Base-by-base conservation (phyloP, 1,139 yeast genomes). In the Arxiozyma slooffiae region DNA sequence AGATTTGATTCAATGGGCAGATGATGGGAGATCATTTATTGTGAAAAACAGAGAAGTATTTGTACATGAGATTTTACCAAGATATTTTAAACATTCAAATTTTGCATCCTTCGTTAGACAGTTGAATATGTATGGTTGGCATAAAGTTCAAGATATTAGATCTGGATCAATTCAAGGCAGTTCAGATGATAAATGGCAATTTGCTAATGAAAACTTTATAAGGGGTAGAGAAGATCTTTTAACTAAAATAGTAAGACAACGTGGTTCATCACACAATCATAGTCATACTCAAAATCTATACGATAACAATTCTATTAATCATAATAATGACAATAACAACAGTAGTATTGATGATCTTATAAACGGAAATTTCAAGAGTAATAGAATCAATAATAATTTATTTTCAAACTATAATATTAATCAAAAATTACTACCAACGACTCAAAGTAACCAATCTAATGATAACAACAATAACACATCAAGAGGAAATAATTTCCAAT, bases 71-170 rank as follows among this genome's bases (percentile, higher is more conserved):
- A 84, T 90, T 36, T 73, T 92, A 48, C 97, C 97, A 17, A 80
- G 82, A 53, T 95, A 89, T 68, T 92, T 92, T 72, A 90, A 90
- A 62, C 97, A 92, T 69, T 81, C 89, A 52, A 92, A 92, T 70
- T 90, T 88, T 70, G 94, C 97, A 41, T 81, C 92, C 58, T 92
- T 92, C 72, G 97, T 90, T 8, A 79, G 97, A 54, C 97, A 90
- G 66, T 73, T 92, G 60, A 92, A 92, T 73, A 90, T 92, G 74
- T 92, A 92, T 63, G 98, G 94, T 60, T 92, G 95, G 76, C 97
- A 92, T 70, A 92, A 92, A 69, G 95, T 92, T 6, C 56, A 83
- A 80, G 70, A 76, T 76, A 57, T 71, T 68, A 61, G 70, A 68
- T 53, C 67, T 39, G 69, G 68, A 3, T 63, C 68, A 1, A 63